phyloP scores from a whole-genome alignment of 352 stramenopile species.

The Porosira glacialis region DNA sequence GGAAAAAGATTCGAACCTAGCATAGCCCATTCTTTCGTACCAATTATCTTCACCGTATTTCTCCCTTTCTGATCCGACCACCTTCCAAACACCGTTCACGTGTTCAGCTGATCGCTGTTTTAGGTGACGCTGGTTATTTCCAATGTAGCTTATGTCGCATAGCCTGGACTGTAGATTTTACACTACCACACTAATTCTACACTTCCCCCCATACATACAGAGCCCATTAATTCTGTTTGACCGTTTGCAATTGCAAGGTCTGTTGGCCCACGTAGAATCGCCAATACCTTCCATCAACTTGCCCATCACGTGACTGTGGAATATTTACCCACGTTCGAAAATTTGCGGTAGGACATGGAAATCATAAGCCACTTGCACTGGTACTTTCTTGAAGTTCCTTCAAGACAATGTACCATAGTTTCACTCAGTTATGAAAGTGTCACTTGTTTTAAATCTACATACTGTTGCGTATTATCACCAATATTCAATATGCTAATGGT shows the following conservation, averaged over 20 bases:
- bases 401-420: too few species aligned
- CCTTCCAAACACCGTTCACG: background rate
- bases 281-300: slow-evolving; percentile 27
- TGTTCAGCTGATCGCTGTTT: background rate
- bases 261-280: background rate
- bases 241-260: background rate
- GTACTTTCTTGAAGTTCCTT: slow-evolving; percentile 9
- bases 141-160: background rate
- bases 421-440: too few species aligned
- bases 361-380: slow-evolving; percentile 10
- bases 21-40: background rate
- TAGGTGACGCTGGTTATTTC: slow-evolving; percentile 6
- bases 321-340: slow-evolving; percentile 27
- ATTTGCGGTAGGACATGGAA: slow-evolving; percentile 27
- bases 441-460: too few species aligned
- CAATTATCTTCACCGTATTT: slow-evolving; percentile 2
- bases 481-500: too few species aligned
- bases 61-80: background rate
- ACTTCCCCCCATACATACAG: slow-evolving; percentile 1
- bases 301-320: slow-evolving; percentile 14
- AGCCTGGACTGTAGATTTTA: background rate
- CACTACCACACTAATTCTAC: background rate
- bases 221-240: background rate
- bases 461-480: too few species aligned
- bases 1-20: background rate